A percentile compares a stretch with the other conserved stretches of the same genome.
Evolutionary conservation across 2,329 filamentous ascomycete species (phyloP).

Genomic region (Trichoderma sp.): DNA sequence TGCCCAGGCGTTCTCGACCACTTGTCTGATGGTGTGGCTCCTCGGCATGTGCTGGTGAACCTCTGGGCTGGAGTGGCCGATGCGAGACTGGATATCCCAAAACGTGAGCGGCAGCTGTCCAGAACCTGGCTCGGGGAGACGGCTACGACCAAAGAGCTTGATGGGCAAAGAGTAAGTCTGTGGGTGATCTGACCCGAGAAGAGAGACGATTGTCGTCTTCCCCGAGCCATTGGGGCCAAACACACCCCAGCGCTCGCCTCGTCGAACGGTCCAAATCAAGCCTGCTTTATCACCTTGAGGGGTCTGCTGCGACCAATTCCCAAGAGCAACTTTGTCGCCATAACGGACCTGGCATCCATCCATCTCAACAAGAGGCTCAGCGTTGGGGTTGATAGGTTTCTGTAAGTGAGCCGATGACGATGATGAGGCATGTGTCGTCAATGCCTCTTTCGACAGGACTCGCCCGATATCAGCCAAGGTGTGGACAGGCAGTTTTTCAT

Average conservation of each 20-base stretch:
- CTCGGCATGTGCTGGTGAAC: conserved; percentile 91
- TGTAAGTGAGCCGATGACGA: conserved; percentile 22
- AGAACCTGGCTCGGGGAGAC: conserved; percentile 70
- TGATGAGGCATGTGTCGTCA: conserved; percentile 1
- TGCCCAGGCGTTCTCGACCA: conserved; percentile 84
- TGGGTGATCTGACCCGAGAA: conserved; percentile 93
- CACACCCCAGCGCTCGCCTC: conserved; percentile 85
- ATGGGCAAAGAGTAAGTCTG: conserved; percentile 90
- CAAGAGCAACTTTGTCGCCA: conserved; percentile 71
- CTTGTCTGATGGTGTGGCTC: conserved; percentile 66
- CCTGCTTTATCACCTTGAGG: conserved; percentile 55
- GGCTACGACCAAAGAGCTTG: conserved; percentile 76
- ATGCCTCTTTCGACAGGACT: conserved; percentile 33
- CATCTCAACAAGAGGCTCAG: conserved; percentile 82
- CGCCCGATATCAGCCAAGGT: conserved; percentile 51
- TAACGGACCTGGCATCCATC: conserved; percentile 79
- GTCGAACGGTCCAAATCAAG: conserved; percentile 76
- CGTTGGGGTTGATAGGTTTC: conserved; percentile 33
- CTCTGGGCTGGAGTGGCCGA: conserved; percentile 92
- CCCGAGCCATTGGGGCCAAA: conserved; percentile 94
- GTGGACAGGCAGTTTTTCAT: conserved; percentile 47
- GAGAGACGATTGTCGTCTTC: conserved; percentile 89
- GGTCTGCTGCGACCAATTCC: conserved; percentile 69
- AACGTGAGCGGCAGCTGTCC: conserved; percentile 72
- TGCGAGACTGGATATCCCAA: conserved; percentile 85